Evolutionary conservation across 257 asterid genomes (phyloP), one percentile per base, ranked within the genome.

Genomic region (Solanum sitiens): DNA sequence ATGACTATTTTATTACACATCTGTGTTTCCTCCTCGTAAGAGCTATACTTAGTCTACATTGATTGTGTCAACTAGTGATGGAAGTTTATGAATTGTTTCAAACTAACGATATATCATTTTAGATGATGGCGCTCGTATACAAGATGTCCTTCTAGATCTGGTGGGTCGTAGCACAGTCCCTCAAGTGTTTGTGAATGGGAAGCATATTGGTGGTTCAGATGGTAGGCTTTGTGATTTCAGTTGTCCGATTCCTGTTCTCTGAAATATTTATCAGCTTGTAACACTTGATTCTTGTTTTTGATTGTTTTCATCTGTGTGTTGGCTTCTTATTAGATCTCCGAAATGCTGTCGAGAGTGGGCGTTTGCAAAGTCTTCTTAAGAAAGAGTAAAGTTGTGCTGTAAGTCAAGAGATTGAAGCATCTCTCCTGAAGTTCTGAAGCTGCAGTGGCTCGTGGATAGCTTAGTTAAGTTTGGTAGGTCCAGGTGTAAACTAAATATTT

Each of bases 191-290:
- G 98, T 95, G 86, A 95, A 97, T 88, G 98, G 99, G 83, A 97
- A 97, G 94, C 98, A 97, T 86, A 92, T 97, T 85, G 99, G 99
- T 86, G 98, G 99, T 32, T 95, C 94, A 56, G 99, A 95, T 84
- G 98, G 99, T 95, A 91, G 40, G 90, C 87, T 76, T 83, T 47
- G 67, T 84, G 85, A 71, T 25, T 88, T 82, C 59, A 71, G 37
- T 50, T 65, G 61, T 50, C 35, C 15, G 50, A 47, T 42, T 86
- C 27, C 37, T 80, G 35, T n/a, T 79, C 47, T 32, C 76, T 53
- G 44, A 27, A 37, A 40, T 85, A 23, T 44, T 44, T 61, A 21
- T 75, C 63, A 14, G 76, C 85, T 72, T 44, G 39, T 70, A 80
- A 72, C 77, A 27, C 25, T 35, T 23, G 33, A n/a, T 79, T 40